Conservation (phyloP, 2,329 filamentous ascomycete species). For the Aspergillus arachidicola region DNA sequence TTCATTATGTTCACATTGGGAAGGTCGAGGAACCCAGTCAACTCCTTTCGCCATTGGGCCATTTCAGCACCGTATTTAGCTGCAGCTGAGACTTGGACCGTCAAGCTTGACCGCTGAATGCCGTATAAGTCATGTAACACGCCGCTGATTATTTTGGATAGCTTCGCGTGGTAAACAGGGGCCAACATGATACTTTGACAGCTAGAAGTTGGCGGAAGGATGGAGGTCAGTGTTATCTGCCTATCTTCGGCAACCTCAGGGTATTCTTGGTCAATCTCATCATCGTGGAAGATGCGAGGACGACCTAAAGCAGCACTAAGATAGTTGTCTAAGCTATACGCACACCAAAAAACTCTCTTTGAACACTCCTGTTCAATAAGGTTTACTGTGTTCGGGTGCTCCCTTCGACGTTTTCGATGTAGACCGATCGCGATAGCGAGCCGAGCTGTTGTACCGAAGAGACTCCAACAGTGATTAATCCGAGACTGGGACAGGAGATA, state of each 20-base stretch:
- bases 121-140: conserved; percentile 50
- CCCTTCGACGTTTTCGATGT: conserved; percentile 22
- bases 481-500: conserved; percentile 37
- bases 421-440: conserved; percentile 38
- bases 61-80: conserved; percentile 48
- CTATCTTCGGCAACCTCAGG: conserved; percentile 24
- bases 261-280: conserved; percentile 25
- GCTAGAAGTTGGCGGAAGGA: conserved; percentile 27
- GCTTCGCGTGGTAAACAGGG: conserved; percentile 48
- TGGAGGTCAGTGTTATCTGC: conserved; percentile 19
- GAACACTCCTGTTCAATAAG: conserved; percentile 20
- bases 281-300: conserved; percentile 22
- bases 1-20: conserved; percentile 41
- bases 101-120: conserved; percentile 13
- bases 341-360: conserved; percentile 23
- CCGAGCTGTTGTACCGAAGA: conserved; percentile 36
- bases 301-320: conserved; percentile 21
- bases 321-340: conserved; percentile 24
- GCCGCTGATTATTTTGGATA: conserved; percentile 48
- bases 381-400: conserved; percentile 8
- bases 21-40: conserved; percentile 37
- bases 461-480: conserved; percentile 40
- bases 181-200: conserved; percentile 48
- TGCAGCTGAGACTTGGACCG: conserved; percentile 36
- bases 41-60: conserved; percentile 48